Conservation (phyloP, 257 asterid species). For the Nyctanthes arbortristis region DNA sequence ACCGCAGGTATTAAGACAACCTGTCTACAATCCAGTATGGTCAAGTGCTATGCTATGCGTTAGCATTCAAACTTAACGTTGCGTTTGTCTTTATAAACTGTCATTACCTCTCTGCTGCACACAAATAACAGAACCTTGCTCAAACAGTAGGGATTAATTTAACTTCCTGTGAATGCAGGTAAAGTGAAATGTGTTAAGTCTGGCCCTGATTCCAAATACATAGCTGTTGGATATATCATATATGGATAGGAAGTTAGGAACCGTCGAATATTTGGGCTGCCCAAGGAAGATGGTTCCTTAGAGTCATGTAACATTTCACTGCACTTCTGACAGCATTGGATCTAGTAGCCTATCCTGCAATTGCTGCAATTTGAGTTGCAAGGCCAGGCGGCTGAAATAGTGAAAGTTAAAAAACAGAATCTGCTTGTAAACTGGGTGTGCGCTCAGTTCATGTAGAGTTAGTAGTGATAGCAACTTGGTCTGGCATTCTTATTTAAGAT, state of each 20-base stretch:
- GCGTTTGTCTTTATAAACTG: background rate
- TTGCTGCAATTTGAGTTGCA: background rate
- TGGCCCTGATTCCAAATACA: conserved; percentile 82
- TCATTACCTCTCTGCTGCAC: background rate
- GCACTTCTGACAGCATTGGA: background rate
- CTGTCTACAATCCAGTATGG: background rate
- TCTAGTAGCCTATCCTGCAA: background rate
- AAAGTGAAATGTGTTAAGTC: conserved; percentile 73
- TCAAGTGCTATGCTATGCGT: too few species aligned
- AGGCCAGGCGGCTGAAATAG: background rate
- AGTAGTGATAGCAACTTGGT: background rate
- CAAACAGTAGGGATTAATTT: background rate
- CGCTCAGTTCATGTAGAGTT: background rate
- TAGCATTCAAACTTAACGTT: too few species aligned
- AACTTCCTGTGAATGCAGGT: conserved; percentile 46
- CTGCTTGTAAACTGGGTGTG: background rate
- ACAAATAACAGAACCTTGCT: background rate
- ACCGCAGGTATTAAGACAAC: background rate
- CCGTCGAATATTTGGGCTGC: conserved; percentile 79
- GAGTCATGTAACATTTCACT: conserved; percentile 44
- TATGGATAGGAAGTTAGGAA: too few species aligned
- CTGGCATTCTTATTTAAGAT: background rate
- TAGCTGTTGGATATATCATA: conserved; percentile 96
- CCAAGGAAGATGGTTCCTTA: conserved; percentile 39
- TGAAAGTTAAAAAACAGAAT: background rate